Conservation (phyloP, 2,329 filamentous ascomycete genomes). For the Biscogniauxia sp. region DNA sequence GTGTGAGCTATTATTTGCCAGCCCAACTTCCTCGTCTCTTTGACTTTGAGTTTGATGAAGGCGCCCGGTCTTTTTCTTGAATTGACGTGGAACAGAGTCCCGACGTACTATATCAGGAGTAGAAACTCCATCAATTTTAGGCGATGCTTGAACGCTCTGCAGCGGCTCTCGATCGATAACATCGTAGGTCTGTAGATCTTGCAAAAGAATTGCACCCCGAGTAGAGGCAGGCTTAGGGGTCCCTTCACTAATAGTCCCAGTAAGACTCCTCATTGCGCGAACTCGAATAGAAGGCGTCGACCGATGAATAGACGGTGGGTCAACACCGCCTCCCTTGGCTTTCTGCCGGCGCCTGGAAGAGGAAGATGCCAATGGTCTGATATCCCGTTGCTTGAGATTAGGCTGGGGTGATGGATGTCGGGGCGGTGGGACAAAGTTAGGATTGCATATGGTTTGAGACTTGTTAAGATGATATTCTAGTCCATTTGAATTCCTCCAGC, state of each 20-base stretch:
- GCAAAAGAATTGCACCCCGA: not conserved
- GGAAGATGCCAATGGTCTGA: not conserved
- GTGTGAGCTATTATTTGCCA: too few species aligned
- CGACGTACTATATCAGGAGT: not conserved
- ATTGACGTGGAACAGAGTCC: not conserved
- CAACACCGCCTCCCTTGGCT: not conserved
- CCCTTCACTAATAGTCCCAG: not conserved
- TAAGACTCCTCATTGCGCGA: not conserved
- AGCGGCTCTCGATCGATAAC: not conserved
- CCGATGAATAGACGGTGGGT: not conserved
- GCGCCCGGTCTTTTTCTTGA: not conserved
- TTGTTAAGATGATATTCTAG: slow-evolving; percentile 59
- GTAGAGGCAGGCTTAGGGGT: not conserved
- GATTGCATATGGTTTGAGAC: slow-evolving; percentile 53
- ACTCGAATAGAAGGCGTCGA: not conserved
- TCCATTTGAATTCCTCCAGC: slow-evolving; percentile 58
- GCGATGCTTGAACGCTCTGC: not conserved
- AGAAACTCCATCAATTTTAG: not conserved
- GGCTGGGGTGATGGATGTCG: slow-evolving; percentile 18
- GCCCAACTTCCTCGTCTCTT: not conserved
- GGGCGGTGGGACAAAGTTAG: slow-evolving; percentile 37
- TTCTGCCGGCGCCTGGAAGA: not conserved
- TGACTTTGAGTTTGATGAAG: not conserved
- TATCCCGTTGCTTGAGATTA: not conserved
- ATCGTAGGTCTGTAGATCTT: not conserved